phyloP scores from a whole-genome alignment of 2,329 filamentous ascomycete species.

The Fonsecaea pedrosoi region DNA sequence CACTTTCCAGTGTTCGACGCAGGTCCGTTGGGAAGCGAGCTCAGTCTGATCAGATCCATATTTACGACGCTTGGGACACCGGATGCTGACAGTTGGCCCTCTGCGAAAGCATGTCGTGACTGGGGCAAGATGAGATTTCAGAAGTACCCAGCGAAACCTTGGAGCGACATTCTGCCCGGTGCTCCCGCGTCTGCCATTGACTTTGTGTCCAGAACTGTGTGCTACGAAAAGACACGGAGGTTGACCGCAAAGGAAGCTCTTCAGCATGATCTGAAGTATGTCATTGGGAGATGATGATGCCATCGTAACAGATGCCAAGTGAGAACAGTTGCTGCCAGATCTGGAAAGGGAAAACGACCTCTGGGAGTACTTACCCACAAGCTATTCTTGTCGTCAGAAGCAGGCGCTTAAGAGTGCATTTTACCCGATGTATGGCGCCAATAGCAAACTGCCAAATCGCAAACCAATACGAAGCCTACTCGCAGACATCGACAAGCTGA shows the following conservation, averaged over 20 bases:
- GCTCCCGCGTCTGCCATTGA: slow-evolving; percentile 66
- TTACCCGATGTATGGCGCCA: neutral
- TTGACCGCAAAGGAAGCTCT: slow-evolving; percentile 62
- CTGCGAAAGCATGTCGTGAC: slow-evolving; percentile 68
- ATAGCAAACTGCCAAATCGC: neutral
- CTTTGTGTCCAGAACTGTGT: slow-evolving; percentile 71
- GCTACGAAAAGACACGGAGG: slow-evolving; percentile 73
- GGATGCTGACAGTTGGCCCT: slow-evolving; percentile 77
- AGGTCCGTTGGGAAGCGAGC: slow-evolving; percentile 87
- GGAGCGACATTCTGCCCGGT: slow-evolving; percentile 72
- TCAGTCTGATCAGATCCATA: slow-evolving; percentile 88
- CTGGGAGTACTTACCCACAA: no score
- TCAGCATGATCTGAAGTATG: slow-evolving; percentile 18
- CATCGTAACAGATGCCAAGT: neutral
- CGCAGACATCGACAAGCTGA: neutral
- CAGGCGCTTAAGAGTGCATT: neutral
- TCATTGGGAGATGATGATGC: slow-evolving; percentile 1
- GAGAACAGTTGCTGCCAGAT: neutral
- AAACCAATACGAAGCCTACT: neutral
- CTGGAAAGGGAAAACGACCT: neutral
- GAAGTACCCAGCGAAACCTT: slow-evolving; percentile 70
- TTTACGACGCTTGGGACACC: slow-evolving; percentile 92
- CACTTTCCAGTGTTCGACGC: slow-evolving; percentile 78
- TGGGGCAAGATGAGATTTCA: slow-evolving; percentile 87
- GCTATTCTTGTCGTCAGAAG: neutral